phyloP scores from a whole-genome alignment of 2,329 filamentous ascomycete species.

The Pseudomassariella vexata region DNA sequence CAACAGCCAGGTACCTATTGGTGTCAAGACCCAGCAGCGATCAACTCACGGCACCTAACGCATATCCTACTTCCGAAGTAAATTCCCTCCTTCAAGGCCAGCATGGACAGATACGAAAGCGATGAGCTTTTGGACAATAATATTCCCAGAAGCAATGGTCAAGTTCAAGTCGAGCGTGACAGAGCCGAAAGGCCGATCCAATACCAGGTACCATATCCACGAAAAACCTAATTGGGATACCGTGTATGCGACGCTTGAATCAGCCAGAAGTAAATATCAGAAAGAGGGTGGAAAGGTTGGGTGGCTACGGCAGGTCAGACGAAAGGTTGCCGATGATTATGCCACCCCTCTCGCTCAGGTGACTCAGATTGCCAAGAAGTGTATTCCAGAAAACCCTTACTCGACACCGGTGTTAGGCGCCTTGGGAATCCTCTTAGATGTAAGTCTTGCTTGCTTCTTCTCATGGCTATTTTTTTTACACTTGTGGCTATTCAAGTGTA shows the following conservation, averaged over 20 bases:
- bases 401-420: constrained; percentile 7
- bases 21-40: no score
- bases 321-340: constrained; percentile 6
- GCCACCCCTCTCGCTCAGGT: constrained; percentile 1
- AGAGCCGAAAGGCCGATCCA: not conserved
- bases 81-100: not conserved
- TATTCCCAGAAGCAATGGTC: not conserved
- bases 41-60: no score
- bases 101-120: not conserved
- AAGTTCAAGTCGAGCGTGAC: not conserved
- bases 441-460: no score
- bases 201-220: constrained; percentile 4
- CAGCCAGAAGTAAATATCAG: constrained; percentile 3
- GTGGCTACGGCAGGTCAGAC: not conserved
- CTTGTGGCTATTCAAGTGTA: no score
- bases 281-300: not conserved
- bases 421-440: constrained; percentile 6
- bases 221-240: constrained; percentile 1
- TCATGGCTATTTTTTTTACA: no score
- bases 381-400: constrained; percentile 1
- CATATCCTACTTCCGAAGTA: no score
- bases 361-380: not conserved
- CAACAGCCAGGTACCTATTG: no score
- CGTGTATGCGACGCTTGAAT: constrained; percentile 4
- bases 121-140: constrained; percentile 1